These are phyloP conservation scores for Lepidium africanum DNA, from an alignment of 345 rosid genomes.

Conservation along the genomic window DNA sequence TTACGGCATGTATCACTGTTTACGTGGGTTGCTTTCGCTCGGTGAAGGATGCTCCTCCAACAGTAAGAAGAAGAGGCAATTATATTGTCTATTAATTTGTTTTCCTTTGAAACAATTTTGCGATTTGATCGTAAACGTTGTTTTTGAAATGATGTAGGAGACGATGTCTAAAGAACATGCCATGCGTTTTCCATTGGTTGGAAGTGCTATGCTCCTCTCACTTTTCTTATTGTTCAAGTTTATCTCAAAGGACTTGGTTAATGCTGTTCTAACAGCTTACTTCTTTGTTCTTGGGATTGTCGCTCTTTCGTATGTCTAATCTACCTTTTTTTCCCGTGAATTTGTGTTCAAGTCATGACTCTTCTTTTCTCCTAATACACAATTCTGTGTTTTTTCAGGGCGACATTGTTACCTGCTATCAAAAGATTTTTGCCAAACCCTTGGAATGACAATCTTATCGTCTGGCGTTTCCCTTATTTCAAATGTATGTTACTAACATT, in stretches of 20 bases:
- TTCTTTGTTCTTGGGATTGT: slow-evolving; percentile 89
- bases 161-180: slow-evolving; percentile 98
- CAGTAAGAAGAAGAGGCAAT: slow-evolving; percentile 38
- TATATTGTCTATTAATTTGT: not conserved
- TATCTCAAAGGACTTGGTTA: slow-evolving; percentile 91
- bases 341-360: not conserved
- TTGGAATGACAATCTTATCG: slow-evolving; percentile 76
- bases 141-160: slow-evolving; percentile 50
- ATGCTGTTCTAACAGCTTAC: slow-evolving; percentile 87
- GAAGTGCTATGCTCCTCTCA: slow-evolving; percentile 95
- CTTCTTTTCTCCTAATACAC: slow-evolving; percentile 3
- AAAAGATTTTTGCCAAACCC: slow-evolving; percentile 58
- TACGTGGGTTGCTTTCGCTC: slow-evolving; percentile 97
- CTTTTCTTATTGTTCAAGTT: slow-evolving; percentile 94
- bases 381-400: slow-evolving; percentile 44
- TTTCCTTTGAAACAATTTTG: not conserved
- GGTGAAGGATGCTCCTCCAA: slow-evolving; percentile 89
- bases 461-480: slow-evolving; percentile 74
- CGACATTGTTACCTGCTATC: slow-evolving; percentile 80
- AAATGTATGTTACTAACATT: slow-evolving; percentile 49
- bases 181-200: slow-evolving; percentile 97
- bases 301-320: slow-evolving; percentile 83
- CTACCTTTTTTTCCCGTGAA: not conserved
- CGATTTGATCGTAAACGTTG: not conserved
- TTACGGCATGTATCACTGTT: slow-evolving; percentile 88